Conservation (phyloP, 73 alveolate genomes). For the Tetrahymena malaccensis region DNA sequence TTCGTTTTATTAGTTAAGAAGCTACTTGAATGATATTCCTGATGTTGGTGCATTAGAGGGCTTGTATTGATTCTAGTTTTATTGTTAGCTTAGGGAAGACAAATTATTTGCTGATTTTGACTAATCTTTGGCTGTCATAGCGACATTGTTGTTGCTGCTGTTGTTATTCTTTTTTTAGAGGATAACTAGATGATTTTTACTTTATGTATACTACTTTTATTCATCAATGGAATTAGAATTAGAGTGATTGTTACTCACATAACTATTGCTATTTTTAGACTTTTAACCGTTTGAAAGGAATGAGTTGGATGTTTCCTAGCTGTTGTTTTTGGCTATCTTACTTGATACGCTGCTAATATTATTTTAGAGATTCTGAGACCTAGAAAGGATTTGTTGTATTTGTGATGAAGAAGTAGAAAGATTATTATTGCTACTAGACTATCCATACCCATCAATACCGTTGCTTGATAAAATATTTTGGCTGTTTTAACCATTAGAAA, state of each 20-base stretch:
- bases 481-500: neutral
- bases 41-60: neutral
- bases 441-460: neutral
- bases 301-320: neutral
- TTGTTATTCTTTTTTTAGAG: neutral
- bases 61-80: neutral
- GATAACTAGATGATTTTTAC: neutral
- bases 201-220: neutral
- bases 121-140: neutral
- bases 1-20: neutral
- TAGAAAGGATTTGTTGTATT: neutral
- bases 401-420: neutral
- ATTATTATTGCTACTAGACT: neutral
- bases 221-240: neutral
- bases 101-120: neutral
- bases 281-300: neutral
- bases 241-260: neutral
- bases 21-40: neutral
- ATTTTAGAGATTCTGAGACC: neutral
- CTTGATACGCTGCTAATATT: neutral
- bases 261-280: neutral
- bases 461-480: neutral
- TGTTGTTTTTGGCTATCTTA: neutral
- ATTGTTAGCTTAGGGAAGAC: neutral
- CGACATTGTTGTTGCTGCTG: neutral